Conservation (phyloP, 2,329 filamentous ascomycete species). For the Hypoxylon sp. region DNA sequence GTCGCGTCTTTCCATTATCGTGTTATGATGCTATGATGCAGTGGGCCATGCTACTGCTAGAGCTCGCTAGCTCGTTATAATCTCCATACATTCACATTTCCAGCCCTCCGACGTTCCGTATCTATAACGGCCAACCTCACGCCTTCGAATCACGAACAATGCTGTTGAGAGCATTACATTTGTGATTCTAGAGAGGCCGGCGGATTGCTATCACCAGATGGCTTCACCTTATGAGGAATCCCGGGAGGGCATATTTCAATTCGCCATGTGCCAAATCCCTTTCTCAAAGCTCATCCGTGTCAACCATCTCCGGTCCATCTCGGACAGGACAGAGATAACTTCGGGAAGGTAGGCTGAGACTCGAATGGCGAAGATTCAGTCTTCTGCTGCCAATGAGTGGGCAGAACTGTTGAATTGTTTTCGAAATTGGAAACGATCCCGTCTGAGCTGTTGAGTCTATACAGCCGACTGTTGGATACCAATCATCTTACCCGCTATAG, state of each 20-base stretch:
- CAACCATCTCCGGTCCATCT: constrained; percentile 31
- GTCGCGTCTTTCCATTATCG: constrained; percentile 17
- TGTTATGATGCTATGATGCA: background rate
- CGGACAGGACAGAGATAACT: constrained; percentile 2
- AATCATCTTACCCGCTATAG: background rate
- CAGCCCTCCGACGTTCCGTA: background rate
- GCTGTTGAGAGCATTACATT: no score
- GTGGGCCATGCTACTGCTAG: background rate
- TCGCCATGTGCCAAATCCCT: constrained; percentile 28
- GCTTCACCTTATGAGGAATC: constrained; percentile 25
- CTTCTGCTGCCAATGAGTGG: constrained; percentile 23
- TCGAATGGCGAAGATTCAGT: constrained; percentile 21
- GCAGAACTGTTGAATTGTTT: constrained; percentile 25
- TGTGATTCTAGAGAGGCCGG: no score
- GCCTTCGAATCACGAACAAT: no score
- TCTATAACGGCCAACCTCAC: no score
- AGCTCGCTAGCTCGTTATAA: background rate
- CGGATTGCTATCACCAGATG: constrained; percentile 19
- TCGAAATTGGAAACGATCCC: constrained; percentile 23
- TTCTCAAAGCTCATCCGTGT: constrained; percentile 25
- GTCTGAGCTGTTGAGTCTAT: constrained; percentile 28
- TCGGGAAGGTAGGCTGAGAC: constrained; percentile 19
- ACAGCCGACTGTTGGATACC: background rate
- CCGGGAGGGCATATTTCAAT: constrained; percentile 23
- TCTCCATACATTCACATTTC: background rate